Evolutionary conservation across 352 stramenopile genomes (phyloP), one percentile per base, ranked within the genome.

Genomic region (Phytopythium vexans): DNA sequence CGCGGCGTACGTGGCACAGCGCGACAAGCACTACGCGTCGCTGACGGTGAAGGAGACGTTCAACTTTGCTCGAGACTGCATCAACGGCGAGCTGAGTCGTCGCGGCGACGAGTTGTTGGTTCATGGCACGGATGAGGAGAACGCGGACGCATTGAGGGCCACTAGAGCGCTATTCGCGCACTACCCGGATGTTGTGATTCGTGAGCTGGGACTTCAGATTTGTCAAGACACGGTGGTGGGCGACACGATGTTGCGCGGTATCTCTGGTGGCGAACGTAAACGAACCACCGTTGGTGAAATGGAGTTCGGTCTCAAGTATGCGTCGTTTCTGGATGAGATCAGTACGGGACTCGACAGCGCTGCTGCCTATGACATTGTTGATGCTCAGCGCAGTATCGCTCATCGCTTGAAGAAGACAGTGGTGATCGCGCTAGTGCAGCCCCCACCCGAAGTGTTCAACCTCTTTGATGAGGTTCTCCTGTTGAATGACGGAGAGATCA

Each of bases 391-490:
- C 1, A 38, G 44, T 21, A 47, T 70, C 5, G 65, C 65, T 5
- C 12, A 67, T 27, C 40, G 11, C 1, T 34, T 81, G 2, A 33
- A 55, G 1, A 41, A 54, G 21, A 77, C 67, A 9, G 27, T 52
- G 5, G 63, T 83, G 1, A 56, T 93, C 5, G 77, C 77, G 4
- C 57, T 95, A 39, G 58, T 93, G 9, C 61, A 97, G 61, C 88
- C 89, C 37, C 71, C 88, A 9, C 89, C 89, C 8, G 88, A 97
- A 68, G 84, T 89, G 9, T 89, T 90, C 36, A 68, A 71, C 11
- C 60, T 96, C 15, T 97, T 97, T 67, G 90, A 54, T 42, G 10
- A 62, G 48, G 21, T 57, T 11, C 38, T 73, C 14, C 32, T 66
- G 35, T 48, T 73, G 6, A 64, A 56, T 45, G 55, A 69, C 3